A percentile compares a stretch with the other conserved stretches of the same genome.
Conservation (phyloP, 2,329 filamentous ascomycete genomes). For the Venturia aucupariae region DNA sequence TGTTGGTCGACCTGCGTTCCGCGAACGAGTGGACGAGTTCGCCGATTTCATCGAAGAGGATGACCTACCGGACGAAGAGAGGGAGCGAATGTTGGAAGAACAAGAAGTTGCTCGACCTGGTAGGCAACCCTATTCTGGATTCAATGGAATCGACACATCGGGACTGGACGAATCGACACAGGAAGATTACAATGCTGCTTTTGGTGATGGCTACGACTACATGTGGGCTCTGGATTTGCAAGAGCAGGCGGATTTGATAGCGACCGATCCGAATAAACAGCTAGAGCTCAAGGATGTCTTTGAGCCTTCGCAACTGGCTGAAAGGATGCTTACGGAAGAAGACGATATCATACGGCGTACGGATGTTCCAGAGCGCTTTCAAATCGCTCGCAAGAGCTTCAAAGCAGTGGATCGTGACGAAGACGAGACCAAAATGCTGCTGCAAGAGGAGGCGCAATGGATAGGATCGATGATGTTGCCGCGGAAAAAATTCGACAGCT, state of each 20-base stretch:
- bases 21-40: conserved; percentile 27
- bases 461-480: conserved; percentile 84
- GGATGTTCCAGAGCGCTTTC: conserved; percentile 90
- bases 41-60: conserved; percentile 93
- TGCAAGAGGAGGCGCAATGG: conserved; percentile 85
- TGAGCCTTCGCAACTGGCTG: conserved; percentile 86
- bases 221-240: conserved; percentile 88
- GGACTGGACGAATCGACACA: conserved; percentile 86
- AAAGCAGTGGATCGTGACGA: conserved; percentile 69
- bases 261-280: conserved; percentile 68
- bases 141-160: conserved; percentile 64
- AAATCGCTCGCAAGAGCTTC: conserved; percentile 83
- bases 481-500: conserved; percentile 65
- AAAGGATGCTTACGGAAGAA: conserved; percentile 90
- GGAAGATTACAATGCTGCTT: conserved; percentile 93
- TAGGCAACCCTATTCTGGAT: conserved; percentile 56
- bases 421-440: conserved; percentile 53
- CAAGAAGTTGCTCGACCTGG: conserved; percentile 77
- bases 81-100: conserved; percentile 69
- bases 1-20: conserved; percentile 5
- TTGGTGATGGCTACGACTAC: conserved; percentile 92
- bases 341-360: conserved; percentile 83
- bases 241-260: conserved; percentile 70
- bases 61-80: conserved; percentile 77
- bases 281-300: conserved; percentile 97